Evolutionary conservation across 2,329 filamentous ascomycete species (phyloP), one percentile per base, ranked within the genome.

Genomic region (Neofusicoccum kwambonambiense): DNA sequence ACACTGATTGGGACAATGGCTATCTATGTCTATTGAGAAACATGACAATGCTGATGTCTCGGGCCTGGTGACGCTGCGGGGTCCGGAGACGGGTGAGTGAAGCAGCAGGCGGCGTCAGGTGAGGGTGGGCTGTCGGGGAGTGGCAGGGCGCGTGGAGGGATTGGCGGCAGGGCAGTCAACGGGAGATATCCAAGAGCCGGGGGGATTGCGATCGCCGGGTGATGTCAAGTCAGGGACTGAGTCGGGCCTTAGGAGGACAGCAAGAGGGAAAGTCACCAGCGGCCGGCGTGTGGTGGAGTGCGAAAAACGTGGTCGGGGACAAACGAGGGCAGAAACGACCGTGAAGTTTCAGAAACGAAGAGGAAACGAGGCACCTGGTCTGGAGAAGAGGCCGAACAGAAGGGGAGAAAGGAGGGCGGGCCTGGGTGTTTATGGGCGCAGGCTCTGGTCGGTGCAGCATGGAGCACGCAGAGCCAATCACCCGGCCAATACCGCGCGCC

Each of bases 11-110:
- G 34, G 45, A 35, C 39, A 60, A 44, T 34, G 57, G 42, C 62
- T 64, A 56, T 64, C 50, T 64, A 52, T 64, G 49, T 54, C 62
- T 47, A 57, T 64, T 47, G 17, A 31, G n/a, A 56, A 22, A 11
- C 50, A 54, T 52, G 31, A 64, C 62, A 64, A 64, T 57, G 62
- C 15, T 19, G 57, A 35, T 57, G 62, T 64, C 34, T 27, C 15
- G 22, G 22, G 35, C 17, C 49, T 19, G 27, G 34, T 31, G 17
- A 54, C 31, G 60, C 12, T 5, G 57, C 17, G 12, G 27, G 15
- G n/a, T 15, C 49, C 42, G 22, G 37, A n/a, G 15, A 47, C 12
- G n/a, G 44, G 5, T 15, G 57, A 27, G n/a, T 49, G 34, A 52
- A 27, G 39, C 39, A 31, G 27, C 4, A 31, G 27, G 39, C 54